phyloP scores from a whole-genome alignment of 2,329 filamentous ascomycete species.

The Mollisiaceae sp. region DNA sequence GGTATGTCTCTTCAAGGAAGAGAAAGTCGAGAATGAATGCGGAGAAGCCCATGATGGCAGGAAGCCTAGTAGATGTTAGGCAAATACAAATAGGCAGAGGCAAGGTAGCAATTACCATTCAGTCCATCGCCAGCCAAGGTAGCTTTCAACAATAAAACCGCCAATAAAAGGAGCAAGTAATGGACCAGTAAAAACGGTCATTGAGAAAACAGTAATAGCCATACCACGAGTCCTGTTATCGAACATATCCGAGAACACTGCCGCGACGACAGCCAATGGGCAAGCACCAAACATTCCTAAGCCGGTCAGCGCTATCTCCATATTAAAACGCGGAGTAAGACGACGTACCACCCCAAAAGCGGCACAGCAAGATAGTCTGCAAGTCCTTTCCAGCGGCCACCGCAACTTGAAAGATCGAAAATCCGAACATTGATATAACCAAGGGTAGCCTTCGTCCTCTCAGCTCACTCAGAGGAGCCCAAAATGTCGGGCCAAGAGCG shows the following conservation, averaged over 20 bases:
- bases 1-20: slow-evolving; percentile 73
- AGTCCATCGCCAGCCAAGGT: slow-evolving; percentile 76
- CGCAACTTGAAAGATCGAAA: slow-evolving; percentile 70
- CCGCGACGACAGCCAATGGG: slow-evolving; percentile 70
- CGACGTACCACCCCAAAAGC: slow-evolving; percentile 72
- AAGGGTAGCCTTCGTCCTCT: slow-evolving; percentile 69
- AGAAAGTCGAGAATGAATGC: slow-evolving; percentile 64
- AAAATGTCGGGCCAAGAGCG: slow-evolving; percentile 72
- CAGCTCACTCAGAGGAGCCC: slow-evolving; percentile 75
- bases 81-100: not conserved
- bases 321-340: not conserved
- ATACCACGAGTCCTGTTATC: slow-evolving; percentile 65
- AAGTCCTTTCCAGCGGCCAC: slow-evolving; percentile 70
- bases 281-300: slow-evolving; percentile 68
- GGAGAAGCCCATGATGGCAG: slow-evolving; percentile 65
- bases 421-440: slow-evolving; percentile 67
- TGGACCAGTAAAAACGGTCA: slow-evolving; percentile 70
- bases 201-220: slow-evolving; percentile 62
- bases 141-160: slow-evolving; percentile 66
- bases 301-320: slow-evolving; percentile 16
- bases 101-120: slow-evolving; percentile 52
- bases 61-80: slow-evolving; percentile 43
- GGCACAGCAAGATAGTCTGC: slow-evolving; percentile 70
- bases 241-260: slow-evolving; percentile 76
- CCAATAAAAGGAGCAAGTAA: slow-evolving; percentile 72